Conservation (phyloP, 164 flowering plant species). For the Umbilicus rupestris region DNA sequence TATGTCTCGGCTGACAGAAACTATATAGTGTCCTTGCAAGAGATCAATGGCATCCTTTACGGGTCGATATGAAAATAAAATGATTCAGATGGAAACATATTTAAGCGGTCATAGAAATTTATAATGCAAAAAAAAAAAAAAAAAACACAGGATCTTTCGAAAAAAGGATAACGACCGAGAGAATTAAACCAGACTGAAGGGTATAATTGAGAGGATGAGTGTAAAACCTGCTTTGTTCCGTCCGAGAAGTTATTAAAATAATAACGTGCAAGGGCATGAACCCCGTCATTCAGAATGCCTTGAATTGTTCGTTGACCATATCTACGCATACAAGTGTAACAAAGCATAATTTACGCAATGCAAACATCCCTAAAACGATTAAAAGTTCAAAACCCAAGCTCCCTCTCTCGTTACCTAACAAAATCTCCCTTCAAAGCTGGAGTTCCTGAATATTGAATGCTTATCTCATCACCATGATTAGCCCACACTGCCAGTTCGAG, state of each 20-base stretch:
- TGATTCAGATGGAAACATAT: background rate
- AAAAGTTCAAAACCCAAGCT: background rate
- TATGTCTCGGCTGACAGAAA: slow-evolving; percentile 61
- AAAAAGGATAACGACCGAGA: too few species aligned
- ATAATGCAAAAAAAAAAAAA: too few species aligned
- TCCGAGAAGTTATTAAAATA: slow-evolving; percentile 86
- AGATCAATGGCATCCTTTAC: slow-evolving; percentile 94
- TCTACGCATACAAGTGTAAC: slow-evolving; percentile 26
- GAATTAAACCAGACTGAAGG: too few species aligned
- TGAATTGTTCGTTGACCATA: slow-evolving; percentile 70
- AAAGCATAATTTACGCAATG: background rate
- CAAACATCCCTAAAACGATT: background rate
- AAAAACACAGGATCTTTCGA: too few species aligned
- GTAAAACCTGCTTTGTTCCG: slow-evolving; percentile 80
- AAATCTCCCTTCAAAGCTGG: slow-evolving; percentile 97
- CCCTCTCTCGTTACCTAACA: slow-evolving; percentile 41
- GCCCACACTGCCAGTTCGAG: slow-evolving; percentile 73
- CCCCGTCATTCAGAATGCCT: slow-evolving; percentile 73
- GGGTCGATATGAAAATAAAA: slow-evolving; percentile 5
- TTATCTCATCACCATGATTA: slow-evolving; percentile 92
- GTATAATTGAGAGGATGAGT: background rate
- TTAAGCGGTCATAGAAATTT: background rate
- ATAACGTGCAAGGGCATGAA: slow-evolving; percentile 76
- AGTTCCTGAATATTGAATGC: slow-evolving; percentile 96
- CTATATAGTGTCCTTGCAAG: slow-evolving; percentile 83